These are phyloP conservation scores for Tetrapisispora nanseiensis DNA, from an alignment of 805 yeast genomes.

Conservation along the genomic window DNA sequence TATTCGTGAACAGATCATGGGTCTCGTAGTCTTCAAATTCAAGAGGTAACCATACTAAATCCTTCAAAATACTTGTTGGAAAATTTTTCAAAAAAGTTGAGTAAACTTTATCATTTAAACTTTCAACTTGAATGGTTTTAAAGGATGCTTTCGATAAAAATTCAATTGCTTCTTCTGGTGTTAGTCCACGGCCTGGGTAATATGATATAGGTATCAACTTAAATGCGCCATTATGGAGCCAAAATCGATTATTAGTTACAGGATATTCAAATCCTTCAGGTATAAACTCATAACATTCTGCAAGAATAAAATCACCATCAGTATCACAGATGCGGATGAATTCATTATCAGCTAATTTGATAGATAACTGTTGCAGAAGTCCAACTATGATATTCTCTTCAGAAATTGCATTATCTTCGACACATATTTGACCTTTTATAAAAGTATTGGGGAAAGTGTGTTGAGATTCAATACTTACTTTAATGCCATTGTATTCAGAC, in stretches of 20 bases:
- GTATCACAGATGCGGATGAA: conserved; percentile 41
- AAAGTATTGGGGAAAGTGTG: conserved; percentile 6
- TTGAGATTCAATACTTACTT: conserved; percentile 13
- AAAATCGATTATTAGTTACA: conserved; percentile 36
- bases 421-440: conserved; percentile 28
- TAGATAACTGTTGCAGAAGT: conserved; percentile 33
- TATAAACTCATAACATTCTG: conserved; percentile 38
- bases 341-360: conserved; percentile 24
- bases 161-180: conserved; percentile 32
- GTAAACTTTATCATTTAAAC: conserved; percentile 15
- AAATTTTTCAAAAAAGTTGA: conserved; percentile 12
- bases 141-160: conserved; percentile 33
- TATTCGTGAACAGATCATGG: conserved; percentile 8
- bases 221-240: conserved; percentile 39
- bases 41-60: conserved; percentile 12
- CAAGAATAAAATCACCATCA: conserved; percentile 47
- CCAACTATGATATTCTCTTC: conserved; percentile 40
- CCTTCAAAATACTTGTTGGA: conserved; percentile 27
- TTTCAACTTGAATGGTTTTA: conserved; percentile 24
- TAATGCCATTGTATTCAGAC: conserved; percentile 27
- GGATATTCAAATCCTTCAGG: conserved; percentile 40
- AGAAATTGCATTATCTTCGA: conserved; percentile 34
- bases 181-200: conserved; percentile 28
- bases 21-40: conserved; percentile 10
- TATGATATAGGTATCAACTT: conserved; percentile 34